These are phyloP conservation scores for Tympanopsis confertula DNA, from an alignment of 2,329 filamentous ascomycete species.

Conservation along the genomic window DNA sequence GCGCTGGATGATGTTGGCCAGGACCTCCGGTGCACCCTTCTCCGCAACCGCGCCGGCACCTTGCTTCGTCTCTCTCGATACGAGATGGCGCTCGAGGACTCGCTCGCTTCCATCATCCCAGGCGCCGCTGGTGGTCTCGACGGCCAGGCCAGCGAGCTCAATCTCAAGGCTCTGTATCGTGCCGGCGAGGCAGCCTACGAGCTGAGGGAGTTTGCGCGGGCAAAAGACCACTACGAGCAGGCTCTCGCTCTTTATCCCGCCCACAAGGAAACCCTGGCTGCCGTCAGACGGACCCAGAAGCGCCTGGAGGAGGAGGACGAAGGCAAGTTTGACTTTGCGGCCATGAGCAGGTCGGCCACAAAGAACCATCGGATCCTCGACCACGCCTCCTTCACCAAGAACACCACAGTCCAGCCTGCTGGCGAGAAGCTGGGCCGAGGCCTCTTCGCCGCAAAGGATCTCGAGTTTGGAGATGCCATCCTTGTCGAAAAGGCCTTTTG, in stretches of 20 bases:
- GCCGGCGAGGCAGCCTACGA: slow-evolving; percentile 17
- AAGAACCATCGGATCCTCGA: not conserved
- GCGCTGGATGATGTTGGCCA: not conserved
- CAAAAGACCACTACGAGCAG: slow-evolving; percentile 10
- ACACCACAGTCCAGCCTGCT: too few species aligned
- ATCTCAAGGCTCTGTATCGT: slow-evolving; percentile 18
- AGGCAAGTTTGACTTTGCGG: slow-evolving; percentile 14
- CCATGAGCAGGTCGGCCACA: slow-evolving; percentile 10
- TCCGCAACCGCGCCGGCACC: slow-evolving; percentile 16
- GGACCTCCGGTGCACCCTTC: slow-evolving; percentile 13
- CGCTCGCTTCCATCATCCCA: slow-evolving; percentile 12
- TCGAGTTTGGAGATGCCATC: too few species aligned
- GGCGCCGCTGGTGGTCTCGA: slow-evolving; percentile 9
- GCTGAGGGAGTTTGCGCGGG: slow-evolving; percentile 11
- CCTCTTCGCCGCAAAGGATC: too few species aligned
- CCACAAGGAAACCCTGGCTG: slow-evolving; percentile 6
- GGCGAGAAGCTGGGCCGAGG: too few species aligned
- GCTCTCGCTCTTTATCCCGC: slow-evolving; percentile 11
- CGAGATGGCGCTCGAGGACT: slow-evolving; percentile 17
- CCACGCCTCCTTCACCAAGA: too few species aligned
- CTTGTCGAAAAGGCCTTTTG: too few species aligned
- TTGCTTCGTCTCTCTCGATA: slow-evolving; percentile 19
- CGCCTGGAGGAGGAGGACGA: slow-evolving; percentile 14
- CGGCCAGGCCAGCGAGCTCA: slow-evolving; percentile 9
- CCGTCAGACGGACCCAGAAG: not conserved